phyloP scores from a whole-genome alignment of 2,329 filamentous ascomycete genomes.

The Annulohypoxylon truncatum region DNA sequence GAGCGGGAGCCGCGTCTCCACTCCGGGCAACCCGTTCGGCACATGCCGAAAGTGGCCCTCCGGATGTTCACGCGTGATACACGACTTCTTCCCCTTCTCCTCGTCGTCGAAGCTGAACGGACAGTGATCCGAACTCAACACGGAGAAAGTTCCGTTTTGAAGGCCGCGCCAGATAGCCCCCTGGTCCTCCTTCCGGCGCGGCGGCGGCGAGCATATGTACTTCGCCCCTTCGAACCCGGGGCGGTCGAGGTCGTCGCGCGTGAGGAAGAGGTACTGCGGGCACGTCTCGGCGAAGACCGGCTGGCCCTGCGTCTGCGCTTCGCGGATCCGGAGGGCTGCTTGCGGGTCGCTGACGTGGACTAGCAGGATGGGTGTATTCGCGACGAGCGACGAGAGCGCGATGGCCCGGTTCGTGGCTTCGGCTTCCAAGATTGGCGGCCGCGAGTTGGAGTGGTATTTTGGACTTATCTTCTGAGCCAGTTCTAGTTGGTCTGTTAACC shows the following conservation, averaged over 20 bases:
- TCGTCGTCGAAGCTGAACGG: background rate
- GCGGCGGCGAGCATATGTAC: constrained; percentile 65
- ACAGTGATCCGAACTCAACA: background rate
- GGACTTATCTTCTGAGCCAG: constrained; percentile 60
- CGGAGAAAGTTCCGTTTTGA: background rate
- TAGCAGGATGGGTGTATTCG: constrained; percentile 62
- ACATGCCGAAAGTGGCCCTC: background rate
- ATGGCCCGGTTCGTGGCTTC: constrained; percentile 55
- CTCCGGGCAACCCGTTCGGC: background rate
- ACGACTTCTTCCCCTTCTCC: background rate
- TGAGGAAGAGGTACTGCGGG: constrained; percentile 67
- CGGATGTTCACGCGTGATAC: background rate
- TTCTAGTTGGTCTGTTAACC: constrained; percentile 65
- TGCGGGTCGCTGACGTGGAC: constrained; percentile 64
- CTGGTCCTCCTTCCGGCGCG: constrained; percentile 59
- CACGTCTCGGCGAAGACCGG: constrained; percentile 67
- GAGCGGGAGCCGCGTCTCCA: background rate
- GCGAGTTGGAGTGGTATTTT: constrained; percentile 45
- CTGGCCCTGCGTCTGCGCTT: constrained; percentile 60
- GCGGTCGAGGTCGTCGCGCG: constrained; percentile 60
- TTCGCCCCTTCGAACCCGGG: constrained; percentile 67
- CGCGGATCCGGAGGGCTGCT: constrained; percentile 59
- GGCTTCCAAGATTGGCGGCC: background rate
- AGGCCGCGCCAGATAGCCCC: constrained; percentile 53
- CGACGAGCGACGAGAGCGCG: constrained; percentile 60